Conservation (phyloP, 73 alveolate genomes). For the Durusdinium trenchii region DNA sequence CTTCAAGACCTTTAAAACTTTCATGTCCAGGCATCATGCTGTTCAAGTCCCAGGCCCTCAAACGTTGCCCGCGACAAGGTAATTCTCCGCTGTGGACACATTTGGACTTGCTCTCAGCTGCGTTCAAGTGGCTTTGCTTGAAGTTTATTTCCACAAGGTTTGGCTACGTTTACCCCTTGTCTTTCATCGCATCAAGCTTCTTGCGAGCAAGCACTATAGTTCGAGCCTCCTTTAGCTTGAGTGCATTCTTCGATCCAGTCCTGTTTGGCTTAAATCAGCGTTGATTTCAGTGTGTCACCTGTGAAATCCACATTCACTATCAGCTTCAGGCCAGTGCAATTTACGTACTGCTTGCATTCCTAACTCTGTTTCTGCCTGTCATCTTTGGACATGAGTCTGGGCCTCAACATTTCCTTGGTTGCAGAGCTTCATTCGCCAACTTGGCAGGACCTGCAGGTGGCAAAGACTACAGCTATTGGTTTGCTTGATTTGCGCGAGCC, state of each 20-base stretch:
- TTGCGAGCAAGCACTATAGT: slow-evolving; percentile 46
- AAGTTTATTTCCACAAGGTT: not conserved
- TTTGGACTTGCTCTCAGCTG: slow-evolving; percentile 27
- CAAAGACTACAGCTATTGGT: slow-evolving; percentile 25
- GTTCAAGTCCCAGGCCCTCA: too few species aligned
- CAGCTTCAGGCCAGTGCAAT: slow-evolving; percentile 51
- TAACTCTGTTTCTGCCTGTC: slow-evolving; percentile 54
- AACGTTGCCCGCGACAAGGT: too few species aligned
- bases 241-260: not conserved
- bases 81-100: not conserved
- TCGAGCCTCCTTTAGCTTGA: not conserved
- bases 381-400: not conserved
- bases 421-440: not conserved
- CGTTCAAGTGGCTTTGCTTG: not conserved
- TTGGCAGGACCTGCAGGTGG: slow-evolving; percentile 70
- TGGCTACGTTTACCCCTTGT: slow-evolving; percentile 61
- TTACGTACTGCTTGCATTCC: slow-evolving; percentile 5
- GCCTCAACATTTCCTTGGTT: not conserved
- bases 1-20: too few species aligned
- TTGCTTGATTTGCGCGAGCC: slow-evolving; percentile 38
- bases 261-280: not conserved
- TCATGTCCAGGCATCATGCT: too few species aligned
- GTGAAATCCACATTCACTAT: not conserved
- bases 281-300: not conserved
- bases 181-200: slow-evolving; percentile 39